A percentile compares a stretch with the other conserved stretches of the same genome.
Conservation (phyloP, 495 filamentous ascomycete genomes). For the Bacidia gigantensis region DNA sequence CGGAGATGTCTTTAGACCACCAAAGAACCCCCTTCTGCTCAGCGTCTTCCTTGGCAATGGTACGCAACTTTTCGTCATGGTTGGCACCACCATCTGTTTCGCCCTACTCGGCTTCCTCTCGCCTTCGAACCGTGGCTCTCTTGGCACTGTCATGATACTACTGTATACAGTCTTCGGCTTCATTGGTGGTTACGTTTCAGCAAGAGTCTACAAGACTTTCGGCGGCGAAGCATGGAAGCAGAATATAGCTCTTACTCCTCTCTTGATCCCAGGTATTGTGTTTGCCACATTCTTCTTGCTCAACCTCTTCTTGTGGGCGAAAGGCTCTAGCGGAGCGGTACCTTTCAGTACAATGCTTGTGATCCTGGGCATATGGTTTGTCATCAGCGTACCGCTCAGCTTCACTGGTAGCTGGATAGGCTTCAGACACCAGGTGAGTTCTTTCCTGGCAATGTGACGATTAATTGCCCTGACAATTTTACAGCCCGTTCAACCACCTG, state of each 20-base stretch:
- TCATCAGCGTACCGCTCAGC: slow-evolving; percentile 85
- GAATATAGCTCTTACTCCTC: slow-evolving; percentile 76
- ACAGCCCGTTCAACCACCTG: slow-evolving; percentile 55
- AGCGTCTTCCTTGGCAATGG: slow-evolving; percentile 87
- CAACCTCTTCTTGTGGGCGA: slow-evolving; percentile 90
- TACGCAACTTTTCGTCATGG: slow-evolving; percentile 94
- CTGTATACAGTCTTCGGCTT: slow-evolving; percentile 88
- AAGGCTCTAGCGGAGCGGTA: slow-evolving; percentile 79
- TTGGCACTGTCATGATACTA: slow-evolving; percentile 81
- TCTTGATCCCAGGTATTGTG: slow-evolving; percentile 74
- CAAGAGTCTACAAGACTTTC: slow-evolving; percentile 83
- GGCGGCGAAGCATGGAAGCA: slow-evolving; percentile 86
- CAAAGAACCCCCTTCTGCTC: slow-evolving; percentile 66
- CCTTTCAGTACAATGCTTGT: slow-evolving; percentile 95
- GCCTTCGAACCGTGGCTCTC: slow-evolving; percentile 82
- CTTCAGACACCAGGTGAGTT: slow-evolving; percentile 49
- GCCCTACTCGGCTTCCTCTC: slow-evolving; percentile 90
- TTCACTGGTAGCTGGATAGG: slow-evolving; percentile 86
- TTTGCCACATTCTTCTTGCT: slow-evolving; percentile 85
- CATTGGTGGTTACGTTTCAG: slow-evolving; percentile 82
- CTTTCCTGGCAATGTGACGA: not conserved
- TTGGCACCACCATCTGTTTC: slow-evolving; percentile 83
- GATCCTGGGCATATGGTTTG: slow-evolving; percentile 85
- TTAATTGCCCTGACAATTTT: not conserved
- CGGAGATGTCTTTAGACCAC: slow-evolving; percentile 90